Evolutionary conservation across 306 rosid genomes (phyloP).

Genomic region (Amphicarpaea edgeworthii): DNA sequence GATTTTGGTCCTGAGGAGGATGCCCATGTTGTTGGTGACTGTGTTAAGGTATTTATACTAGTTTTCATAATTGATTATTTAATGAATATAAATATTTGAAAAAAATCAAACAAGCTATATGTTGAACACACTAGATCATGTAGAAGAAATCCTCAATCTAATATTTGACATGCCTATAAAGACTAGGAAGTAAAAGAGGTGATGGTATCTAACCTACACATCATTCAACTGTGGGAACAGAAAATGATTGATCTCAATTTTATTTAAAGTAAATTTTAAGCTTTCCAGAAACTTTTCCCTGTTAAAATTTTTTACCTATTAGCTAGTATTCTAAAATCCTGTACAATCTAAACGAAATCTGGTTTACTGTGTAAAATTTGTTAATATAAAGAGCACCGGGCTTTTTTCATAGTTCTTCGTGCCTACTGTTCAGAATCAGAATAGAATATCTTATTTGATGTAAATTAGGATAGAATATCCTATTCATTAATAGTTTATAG

Average conservation of each 20-base stretch:
- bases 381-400: background rate
- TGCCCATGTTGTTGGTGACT: slow-evolving; percentile 98
- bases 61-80: slow-evolving; percentile 18
- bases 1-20: slow-evolving; percentile 91
- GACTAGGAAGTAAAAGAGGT: slow-evolving; percentile 4
- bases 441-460: too few species aligned
- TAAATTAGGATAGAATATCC: too few species aligned
- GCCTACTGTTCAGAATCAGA: too few species aligned
- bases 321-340: background rate
- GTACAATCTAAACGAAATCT: background rate
- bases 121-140: slow-evolving; percentile 7
- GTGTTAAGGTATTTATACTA: slow-evolving; percentile 78
- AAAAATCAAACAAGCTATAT: background rate
- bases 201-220: slow-evolving; percentile 2
- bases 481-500: too few species aligned
- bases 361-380: background rate
- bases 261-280: background rate
- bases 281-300: background rate
- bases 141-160: background rate
- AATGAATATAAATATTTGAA: background rate
- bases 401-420: background rate
- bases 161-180: slow-evolving; percentile 1
- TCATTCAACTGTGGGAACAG: background rate
- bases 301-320: background rate
- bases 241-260: slow-evolving; percentile 19